A percentile compares a stretch with the other conserved stretches of the same genome.
Evolutionary conservation across 208 protist species (phyloP).

Genomic region (Herpetomonas samuelpessoai): DNA sequence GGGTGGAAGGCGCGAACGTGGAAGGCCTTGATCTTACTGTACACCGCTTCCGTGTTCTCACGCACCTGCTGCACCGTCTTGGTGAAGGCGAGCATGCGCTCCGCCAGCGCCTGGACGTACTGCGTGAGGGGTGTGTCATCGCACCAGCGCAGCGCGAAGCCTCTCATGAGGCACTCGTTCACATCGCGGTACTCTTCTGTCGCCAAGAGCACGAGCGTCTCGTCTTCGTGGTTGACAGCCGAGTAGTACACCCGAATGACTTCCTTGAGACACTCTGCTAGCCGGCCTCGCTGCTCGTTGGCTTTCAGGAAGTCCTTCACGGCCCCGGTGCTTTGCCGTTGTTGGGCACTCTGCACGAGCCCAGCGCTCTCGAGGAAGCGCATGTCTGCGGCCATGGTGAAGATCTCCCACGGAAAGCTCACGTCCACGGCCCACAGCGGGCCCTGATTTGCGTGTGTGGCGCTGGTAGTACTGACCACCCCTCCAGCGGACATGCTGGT

Average conservation of each 20-base stretch:
- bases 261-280: slow-evolving; percentile 64
- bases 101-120: slow-evolving; percentile 58
- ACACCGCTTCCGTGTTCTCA: slow-evolving; percentile 47
- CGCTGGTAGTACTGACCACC: neutral
- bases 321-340: slow-evolving; percentile 1
- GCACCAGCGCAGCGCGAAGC: slow-evolving; percentile 57
- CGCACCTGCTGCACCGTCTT: slow-evolving; percentile 55
- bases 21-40: slow-evolving; percentile 48
- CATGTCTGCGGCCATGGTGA: slow-evolving; percentile 52
- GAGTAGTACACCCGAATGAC: slow-evolving; percentile 72
- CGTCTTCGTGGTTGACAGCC: slow-evolving; percentile 68
- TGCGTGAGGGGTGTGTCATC: slow-evolving; percentile 48
- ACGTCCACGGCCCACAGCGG: slow-evolving; percentile 31
- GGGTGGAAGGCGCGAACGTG: slow-evolving; percentile 42
- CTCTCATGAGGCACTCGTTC: slow-evolving; percentile 51
- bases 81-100: slow-evolving; percentile 59
- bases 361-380: slow-evolving; percentile 55
- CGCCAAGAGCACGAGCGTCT: slow-evolving; percentile 67
- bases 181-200: slow-evolving; percentile 75
- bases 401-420: slow-evolving; percentile 36
- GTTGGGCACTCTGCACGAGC: slow-evolving; percentile 20
- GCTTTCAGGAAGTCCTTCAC: slow-evolving; percentile 36
- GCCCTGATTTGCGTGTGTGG: neutral
- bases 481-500: slow-evolving; percentile 1
- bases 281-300: slow-evolving; percentile 66